These are phyloP conservation scores for Candida piceae DNA, from an alignment of 805 yeast genomes.

Conservation along the genomic window DNA sequence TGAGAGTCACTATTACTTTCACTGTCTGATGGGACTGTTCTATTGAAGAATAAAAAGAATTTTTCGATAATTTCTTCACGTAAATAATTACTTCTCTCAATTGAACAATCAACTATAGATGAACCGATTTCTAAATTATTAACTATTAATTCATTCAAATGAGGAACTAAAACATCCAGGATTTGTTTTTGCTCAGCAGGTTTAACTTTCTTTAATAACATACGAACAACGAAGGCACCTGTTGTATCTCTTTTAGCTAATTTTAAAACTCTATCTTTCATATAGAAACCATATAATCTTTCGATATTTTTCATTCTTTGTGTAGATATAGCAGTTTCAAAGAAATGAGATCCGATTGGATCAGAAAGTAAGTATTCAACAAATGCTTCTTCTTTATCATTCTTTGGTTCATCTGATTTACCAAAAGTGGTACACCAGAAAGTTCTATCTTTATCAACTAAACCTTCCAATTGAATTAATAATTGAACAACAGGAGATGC, in stretches of 20 bases:
- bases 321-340: constrained; percentile 63
- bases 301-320: constrained; percentile 66
- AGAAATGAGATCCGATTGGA: constrained; percentile 89
- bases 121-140: constrained; percentile 69
- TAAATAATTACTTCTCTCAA: constrained; percentile 49
- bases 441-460: constrained; percentile 66
- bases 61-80: constrained; percentile 53
- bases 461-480: constrained; percentile 73
- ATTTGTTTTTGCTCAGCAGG: constrained; percentile 58
- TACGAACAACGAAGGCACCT: constrained; percentile 76
- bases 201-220: constrained; percentile 59
- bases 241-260: constrained; percentile 78
- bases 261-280: constrained; percentile 68
- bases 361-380: constrained; percentile 81
- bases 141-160: constrained; percentile 53
- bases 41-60: constrained; percentile 38
- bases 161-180: constrained; percentile 61
- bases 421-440: constrained; percentile 63
- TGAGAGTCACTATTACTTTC: constrained; percentile 32
- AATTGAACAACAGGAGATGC: constrained; percentile 88
- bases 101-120: constrained; percentile 62
- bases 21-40: constrained; percentile 17
- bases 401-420: constrained; percentile 43
- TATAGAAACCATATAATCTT: constrained; percentile 64
- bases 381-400: constrained; percentile 67